These are phyloP conservation scores for Linnemannia schmuckeri DNA, from an alignment of 192 early-diverging fungal genomes.

Conservation along the genomic window DNA sequence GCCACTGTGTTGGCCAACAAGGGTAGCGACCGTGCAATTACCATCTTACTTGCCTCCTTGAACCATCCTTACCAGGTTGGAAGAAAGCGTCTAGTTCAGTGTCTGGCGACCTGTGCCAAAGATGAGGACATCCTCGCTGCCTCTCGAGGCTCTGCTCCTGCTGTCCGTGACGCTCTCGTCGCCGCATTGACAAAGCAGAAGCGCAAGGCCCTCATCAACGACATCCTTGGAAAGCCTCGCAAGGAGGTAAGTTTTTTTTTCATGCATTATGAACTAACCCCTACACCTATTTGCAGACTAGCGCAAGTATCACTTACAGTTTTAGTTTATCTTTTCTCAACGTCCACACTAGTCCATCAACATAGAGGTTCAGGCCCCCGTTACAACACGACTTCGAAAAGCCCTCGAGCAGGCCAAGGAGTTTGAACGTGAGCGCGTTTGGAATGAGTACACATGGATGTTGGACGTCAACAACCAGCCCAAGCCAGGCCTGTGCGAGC, in stretches of 20 bases:
- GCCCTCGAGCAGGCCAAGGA: constrained; percentile 33
- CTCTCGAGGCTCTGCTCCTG: constrained; percentile 16
- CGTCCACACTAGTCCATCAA: not conserved
- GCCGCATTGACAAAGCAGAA: constrained; percentile 11
- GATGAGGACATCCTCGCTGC: constrained; percentile 38
- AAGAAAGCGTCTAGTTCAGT: constrained; percentile 30
- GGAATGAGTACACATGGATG: constrained; percentile 15
- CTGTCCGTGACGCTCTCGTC: constrained; percentile 32
- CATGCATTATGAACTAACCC: not conserved
- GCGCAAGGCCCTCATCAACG: constrained; percentile 25
- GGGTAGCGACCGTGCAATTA: constrained; percentile 8
- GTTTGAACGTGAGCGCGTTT: constrained; percentile 28
- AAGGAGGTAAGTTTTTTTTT: constrained; percentile 15
- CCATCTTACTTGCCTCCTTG: constrained; percentile 16
- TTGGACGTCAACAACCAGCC: constrained; percentile 39
- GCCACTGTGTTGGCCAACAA: constrained; percentile 22
- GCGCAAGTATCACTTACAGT: not conserved
- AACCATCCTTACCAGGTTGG: constrained; percentile 37
- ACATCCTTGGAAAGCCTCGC: constrained; percentile 39
- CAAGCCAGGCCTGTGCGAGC: constrained; percentile 19
- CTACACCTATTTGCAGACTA: not conserved
- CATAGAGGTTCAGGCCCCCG: not conserved
- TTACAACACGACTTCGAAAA: constrained; percentile 20
- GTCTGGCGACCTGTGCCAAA: constrained; percentile 19
- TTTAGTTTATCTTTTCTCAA: not conserved